A percentile compares a stretch with the other conserved stretches of the same genome.
Evolutionary conservation across 225 moss, liverwort and hornwort genomes (phyloP).

Genomic region (Asterella californica): DNA sequence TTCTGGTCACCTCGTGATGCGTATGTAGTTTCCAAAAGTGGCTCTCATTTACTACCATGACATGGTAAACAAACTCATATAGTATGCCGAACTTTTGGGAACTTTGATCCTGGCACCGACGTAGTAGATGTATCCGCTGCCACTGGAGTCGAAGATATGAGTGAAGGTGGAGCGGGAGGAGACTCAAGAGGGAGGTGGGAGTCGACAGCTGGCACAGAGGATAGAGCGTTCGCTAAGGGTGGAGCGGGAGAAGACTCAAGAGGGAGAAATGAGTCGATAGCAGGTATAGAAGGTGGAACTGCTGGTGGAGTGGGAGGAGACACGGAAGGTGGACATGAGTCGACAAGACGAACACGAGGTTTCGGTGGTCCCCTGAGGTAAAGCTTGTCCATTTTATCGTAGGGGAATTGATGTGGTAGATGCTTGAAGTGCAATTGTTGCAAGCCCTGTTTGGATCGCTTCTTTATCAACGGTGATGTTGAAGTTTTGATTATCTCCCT

Average conservation of each 20-base stretch:
- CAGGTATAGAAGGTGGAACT: no score
- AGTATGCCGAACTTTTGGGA: not conserved
- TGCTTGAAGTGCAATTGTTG: slow-evolving; percentile 48
- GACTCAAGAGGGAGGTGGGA: not conserved
- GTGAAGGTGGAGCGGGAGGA: not conserved
- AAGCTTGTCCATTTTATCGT: slow-evolving; percentile 40
- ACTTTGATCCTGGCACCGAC: not conserved
- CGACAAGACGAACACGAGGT: not conserved
- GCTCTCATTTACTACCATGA: no score
- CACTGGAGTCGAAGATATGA: not conserved
- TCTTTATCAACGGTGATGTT: slow-evolving; percentile 46
- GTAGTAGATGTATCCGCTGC: not conserved
- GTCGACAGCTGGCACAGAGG: no score
- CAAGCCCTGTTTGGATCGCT: slow-evolving; percentile 34
- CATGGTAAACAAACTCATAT: no score
- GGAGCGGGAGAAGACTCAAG: not conserved
- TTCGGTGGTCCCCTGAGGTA: slow-evolving; percentile 12
- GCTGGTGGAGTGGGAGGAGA: not conserved
- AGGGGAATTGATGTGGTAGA: slow-evolving; percentile 41
- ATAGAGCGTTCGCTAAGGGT: not conserved
- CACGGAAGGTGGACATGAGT: not conserved
- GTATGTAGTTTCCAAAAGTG: no score
- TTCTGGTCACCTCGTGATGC: no score
- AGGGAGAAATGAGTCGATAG: not conserved
- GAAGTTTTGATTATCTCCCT: slow-evolving; percentile 43